A percentile compares a stretch with the other conserved stretches of the same genome.
Conservation (phyloP, 2,329 filamentous ascomycete genomes). For the Penicillium decumbens region DNA sequence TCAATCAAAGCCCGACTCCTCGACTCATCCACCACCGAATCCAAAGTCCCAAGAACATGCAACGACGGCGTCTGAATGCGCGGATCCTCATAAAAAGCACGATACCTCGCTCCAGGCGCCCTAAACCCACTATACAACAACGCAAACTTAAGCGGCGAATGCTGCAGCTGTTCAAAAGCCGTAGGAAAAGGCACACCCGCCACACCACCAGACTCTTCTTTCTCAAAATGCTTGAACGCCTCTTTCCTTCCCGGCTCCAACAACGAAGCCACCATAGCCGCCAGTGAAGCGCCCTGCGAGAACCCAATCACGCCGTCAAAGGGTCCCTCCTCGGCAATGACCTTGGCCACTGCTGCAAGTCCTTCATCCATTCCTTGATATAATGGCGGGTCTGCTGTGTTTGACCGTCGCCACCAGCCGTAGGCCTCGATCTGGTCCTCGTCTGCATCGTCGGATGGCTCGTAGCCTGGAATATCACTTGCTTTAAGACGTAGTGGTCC, state of each 20-base stretch:
- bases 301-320: constrained; percentile 79
- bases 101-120: constrained; percentile 58
- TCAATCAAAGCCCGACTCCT: constrained; percentile 65
- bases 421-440: constrained; percentile 62
- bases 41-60: constrained; percentile 77
- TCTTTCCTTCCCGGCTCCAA: constrained; percentile 55
- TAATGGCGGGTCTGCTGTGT: constrained; percentile 56
- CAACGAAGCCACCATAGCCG: constrained; percentile 67
- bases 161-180: constrained; percentile 43
- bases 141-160: constrained; percentile 63
- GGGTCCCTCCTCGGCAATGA: constrained; percentile 60
- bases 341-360: constrained; percentile 57
- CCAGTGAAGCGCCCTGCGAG: constrained; percentile 70
- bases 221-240: constrained; percentile 46
- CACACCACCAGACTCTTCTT: constrained; percentile 15
- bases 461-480: constrained; percentile 66
- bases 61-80: constrained; percentile 70
- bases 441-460: constrained; percentile 39
- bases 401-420: constrained; percentile 72
- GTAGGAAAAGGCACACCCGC: constrained; percentile 50
- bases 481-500: constrained; percentile 60
- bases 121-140: constrained; percentile 74
- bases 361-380: constrained; percentile 70
- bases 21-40: constrained; percentile 80
- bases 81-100: constrained; percentile 65